These are phyloP conservation scores for Cystobasidium onofrii DNA, from an alignment of 768 basidiomycete species.

Conservation along the genomic window DNA sequence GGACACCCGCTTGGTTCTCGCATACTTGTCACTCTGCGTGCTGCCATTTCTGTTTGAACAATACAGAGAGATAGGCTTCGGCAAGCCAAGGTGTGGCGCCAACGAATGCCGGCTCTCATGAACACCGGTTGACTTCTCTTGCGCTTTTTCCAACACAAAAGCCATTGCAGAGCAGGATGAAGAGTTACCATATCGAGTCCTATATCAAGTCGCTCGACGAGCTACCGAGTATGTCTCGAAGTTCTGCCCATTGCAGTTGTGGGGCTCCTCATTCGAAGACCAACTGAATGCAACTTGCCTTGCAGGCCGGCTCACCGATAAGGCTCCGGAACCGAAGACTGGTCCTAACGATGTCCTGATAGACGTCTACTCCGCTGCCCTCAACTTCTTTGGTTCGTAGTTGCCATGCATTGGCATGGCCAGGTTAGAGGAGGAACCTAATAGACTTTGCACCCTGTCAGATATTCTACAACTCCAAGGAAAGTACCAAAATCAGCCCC, in stretches of 20 bases:
- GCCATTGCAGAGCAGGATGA: not conserved
- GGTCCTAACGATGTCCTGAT: conserved; percentile 19
- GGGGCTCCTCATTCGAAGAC: not conserved
- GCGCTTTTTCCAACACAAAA: not conserved
- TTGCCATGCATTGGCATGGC: not conserved
- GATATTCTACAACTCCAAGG: conserved; percentile 48
- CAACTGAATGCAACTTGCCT: not conserved
- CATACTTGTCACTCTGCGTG: too few relatives aligned
- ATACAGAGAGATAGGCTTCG: too few relatives aligned
- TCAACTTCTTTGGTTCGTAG: conserved; percentile 26
- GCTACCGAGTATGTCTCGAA: not conserved
- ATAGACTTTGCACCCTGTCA: too few relatives aligned
- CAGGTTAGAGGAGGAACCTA: too few relatives aligned
- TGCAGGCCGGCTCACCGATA: conserved; percentile 8
- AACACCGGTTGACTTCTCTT: not conserved
- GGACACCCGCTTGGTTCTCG: too few relatives aligned
- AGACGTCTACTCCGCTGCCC: conserved; percentile 19
- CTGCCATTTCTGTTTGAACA: too few relatives aligned
- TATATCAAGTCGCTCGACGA: conserved; percentile 21
- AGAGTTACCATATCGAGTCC: conserved; percentile 22
- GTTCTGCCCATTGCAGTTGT: not conserved
- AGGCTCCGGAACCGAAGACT: conserved; percentile 25
- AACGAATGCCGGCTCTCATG: too few relatives aligned
- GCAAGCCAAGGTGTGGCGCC: too few relatives aligned
- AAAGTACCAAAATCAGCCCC: conserved; percentile 75